phyloP scores from a whole-genome alignment of 1,284 basidiomycete species.

The Tausonia pullulans region DNA sequence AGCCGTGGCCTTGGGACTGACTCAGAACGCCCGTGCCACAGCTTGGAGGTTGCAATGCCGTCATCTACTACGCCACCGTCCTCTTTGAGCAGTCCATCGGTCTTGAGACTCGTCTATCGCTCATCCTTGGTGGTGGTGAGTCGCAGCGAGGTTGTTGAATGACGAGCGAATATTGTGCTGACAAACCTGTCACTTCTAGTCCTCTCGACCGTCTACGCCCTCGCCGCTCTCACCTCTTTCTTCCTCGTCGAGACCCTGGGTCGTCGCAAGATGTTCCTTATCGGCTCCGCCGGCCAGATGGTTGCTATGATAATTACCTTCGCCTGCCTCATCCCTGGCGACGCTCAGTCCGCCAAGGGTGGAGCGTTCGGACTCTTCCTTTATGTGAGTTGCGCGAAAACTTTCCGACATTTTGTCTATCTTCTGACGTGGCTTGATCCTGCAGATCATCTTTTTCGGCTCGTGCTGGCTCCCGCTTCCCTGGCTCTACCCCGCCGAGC shows the following conservation, averaged over 20 bases:
- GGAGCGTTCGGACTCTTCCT: constrained; percentile 42
- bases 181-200: constrained; percentile 21
- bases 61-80: constrained; percentile 39
- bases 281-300: constrained; percentile 40
- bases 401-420: too few relatives aligned
- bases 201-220: constrained; percentile 39
- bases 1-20: too few relatives aligned
- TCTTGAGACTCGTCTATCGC: constrained; percentile 6
- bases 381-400: constrained; percentile 22
- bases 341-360: constrained; percentile 29
- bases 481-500: constrained; percentile 43
- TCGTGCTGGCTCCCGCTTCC: constrained; percentile 38
- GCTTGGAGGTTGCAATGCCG: constrained; percentile 39
- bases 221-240: constrained; percentile 38
- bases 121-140: constrained; percentile 8
- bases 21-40: too few relatives aligned
- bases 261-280: constrained; percentile 40
- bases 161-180: too few relatives aligned
- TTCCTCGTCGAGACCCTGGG: constrained; percentile 40
- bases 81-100: constrained; percentile 11
- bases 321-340: constrained; percentile 33
- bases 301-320: constrained; percentile 42
- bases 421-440: too few relatives aligned
- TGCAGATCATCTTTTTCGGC: constrained; percentile 34
- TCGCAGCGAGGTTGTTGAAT: too few relatives aligned